Conservation (phyloP, 805 yeast genomes). For the Metschnikowia colocasiae region DNA sequence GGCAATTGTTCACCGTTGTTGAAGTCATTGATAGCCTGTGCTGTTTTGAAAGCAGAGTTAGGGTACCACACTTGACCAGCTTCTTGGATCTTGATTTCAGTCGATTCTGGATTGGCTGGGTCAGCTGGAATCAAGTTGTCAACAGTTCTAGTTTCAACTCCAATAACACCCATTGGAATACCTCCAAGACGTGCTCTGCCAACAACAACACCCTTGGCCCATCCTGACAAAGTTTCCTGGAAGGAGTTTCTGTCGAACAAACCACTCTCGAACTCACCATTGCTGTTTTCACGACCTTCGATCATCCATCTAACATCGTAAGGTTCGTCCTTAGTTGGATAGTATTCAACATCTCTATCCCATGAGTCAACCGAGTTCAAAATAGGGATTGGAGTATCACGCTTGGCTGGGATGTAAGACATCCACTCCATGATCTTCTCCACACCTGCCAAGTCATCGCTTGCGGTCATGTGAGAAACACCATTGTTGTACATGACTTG, state of each 20-base stretch:
- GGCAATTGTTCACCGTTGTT: slow-evolving; percentile 98
- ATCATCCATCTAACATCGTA: slow-evolving; percentile 96
- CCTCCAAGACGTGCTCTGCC: slow-evolving; percentile 99
- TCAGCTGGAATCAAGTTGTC: slow-evolving; percentile 95
- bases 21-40: slow-evolving; percentile 97
- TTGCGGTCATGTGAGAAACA: slow-evolving; percentile 96
- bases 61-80: slow-evolving; percentile 99
- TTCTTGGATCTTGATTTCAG: slow-evolving; percentile 82
- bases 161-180: slow-evolving; percentile 97
- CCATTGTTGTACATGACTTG: slow-evolving; percentile 98
- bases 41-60: slow-evolving; percentile 97
- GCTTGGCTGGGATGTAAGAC: slow-evolving; percentile 88
- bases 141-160: slow-evolving; percentile 86
- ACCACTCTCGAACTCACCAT: slow-evolving; percentile 77
- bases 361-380: slow-evolving; percentile 77
- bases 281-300: slow-evolving; percentile 70
- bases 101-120: slow-evolving; percentile 96
- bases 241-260: slow-evolving; percentile 89
- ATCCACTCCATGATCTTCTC: slow-evolving; percentile 93
- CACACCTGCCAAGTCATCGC: slow-evolving; percentile 95
- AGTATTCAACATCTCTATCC: slow-evolving; percentile 89
- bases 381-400: slow-evolving; percentile 87
- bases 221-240: slow-evolving; percentile 94
- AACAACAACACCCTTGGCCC: slow-evolving; percentile 98
- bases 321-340: slow-evolving; percentile 65